Conservation (phyloP, 345 rosid genomes). For the Citrus trifoliata region DNA sequence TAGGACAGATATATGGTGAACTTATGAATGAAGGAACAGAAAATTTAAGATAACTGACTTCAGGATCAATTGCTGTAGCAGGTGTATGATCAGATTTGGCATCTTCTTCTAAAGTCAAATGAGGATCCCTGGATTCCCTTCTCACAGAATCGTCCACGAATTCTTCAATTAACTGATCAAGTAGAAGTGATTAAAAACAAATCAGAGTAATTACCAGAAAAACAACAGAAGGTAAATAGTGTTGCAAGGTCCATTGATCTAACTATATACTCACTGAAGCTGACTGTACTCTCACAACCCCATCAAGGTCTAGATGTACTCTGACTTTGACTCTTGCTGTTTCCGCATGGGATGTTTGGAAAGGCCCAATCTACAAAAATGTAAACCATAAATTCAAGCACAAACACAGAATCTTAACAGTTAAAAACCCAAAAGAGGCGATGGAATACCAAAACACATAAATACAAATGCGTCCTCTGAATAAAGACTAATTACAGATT, state of each 20-base stretch:
- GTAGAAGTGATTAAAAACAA: conserved; percentile 3
- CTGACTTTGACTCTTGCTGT: conserved; percentile 62
- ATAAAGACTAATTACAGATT: neutral
- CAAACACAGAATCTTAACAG: neutral
- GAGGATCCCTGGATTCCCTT: conserved; percentile 2
- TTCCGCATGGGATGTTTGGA: conserved; percentile 41
- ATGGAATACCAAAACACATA: neutral
- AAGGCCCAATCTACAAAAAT: conserved; percentile 66
- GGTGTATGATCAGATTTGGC: neutral
- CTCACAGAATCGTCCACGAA: conserved; percentile 25
- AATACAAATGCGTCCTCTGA: neutral
- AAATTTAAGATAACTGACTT: conserved; percentile 1
- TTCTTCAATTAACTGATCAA: conserved; percentile 47
- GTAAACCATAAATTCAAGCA: conserved; percentile 6
- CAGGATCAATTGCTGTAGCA: neutral
- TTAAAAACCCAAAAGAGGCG: neutral
- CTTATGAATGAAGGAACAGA: neutral
- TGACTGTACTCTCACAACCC: conserved; percentile 54
- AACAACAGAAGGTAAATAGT: neutral
- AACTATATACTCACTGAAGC: conserved; percentile 45
- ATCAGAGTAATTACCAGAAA: neutral
- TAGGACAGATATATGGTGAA: neutral
- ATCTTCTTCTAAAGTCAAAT: neutral
- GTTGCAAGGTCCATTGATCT: neutral
- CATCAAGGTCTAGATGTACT: conserved; percentile 66